Base-by-base conservation (phyloP, 768 basidiomycete genomes). In the Trametes maxima region DNA sequence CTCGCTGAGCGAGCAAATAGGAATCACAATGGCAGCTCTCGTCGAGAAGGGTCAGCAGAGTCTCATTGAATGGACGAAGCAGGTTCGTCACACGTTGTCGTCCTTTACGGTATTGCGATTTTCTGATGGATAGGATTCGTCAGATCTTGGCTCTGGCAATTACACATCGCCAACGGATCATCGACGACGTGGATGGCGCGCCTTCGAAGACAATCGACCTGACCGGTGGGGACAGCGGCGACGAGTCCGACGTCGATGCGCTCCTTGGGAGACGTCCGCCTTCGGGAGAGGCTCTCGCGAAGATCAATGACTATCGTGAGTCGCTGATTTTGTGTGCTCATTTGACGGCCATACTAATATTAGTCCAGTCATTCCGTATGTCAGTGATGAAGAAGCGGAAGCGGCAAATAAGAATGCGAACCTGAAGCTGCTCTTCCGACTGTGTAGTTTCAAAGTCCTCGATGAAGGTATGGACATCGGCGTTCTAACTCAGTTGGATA, bases 1-100 rank as follows among this genome's bases (percentile, higher is more conserved):
- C 74, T 85, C 89, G 16, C 90, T 89, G 87, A 93, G 87, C 66
- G 89, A 98, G 69, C 88, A 98, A 73, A 79, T 98, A 48, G 95
- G 91, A 2, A 92, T 98, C 65, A 87, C 87, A 3, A 82, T 97
- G 60, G 85, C 85, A 42, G 82, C 84, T 47, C 81, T 98, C 13
- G 77, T 88, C 10, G 88, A 93, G 50, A 80, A 80, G 16, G 88
- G 81, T 10, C 79, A 89, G 67, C 74, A 76, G 56, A 80, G 81
- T 33, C 77, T 94, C 42, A 82, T 96, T 25, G 83, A 87, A 57
- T 95, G 94, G 91, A 82, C 87, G 48, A 88, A 87, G 68, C 84
- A 92, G 71, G 95, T 94, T 70, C 66, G 90, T 75, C 60, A 12
- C 42, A 35, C 54, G 44, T 47, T 19, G 54, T 36, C 21, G 21